Evolutionary conservation across 148 eudicot genomes (phyloP).

Genomic region (Cornus controversa): DNA sequence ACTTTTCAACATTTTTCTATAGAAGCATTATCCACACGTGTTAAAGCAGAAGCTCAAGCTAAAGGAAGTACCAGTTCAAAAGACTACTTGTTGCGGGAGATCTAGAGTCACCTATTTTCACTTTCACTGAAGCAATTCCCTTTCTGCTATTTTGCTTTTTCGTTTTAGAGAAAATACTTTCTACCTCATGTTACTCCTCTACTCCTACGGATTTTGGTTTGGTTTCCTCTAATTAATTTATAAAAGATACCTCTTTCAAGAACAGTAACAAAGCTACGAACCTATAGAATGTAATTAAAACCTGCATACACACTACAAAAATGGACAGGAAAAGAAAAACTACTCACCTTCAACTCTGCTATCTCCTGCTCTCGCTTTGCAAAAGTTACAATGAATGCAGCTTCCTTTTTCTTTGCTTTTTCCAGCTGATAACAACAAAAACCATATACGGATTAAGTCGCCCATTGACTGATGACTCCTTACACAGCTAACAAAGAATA

Average conservation of each 20-base stretch:
- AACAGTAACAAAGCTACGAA: background rate
- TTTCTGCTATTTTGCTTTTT: background rate
- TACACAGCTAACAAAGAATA: background rate
- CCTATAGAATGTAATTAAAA: background rate
- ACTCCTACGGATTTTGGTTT: background rate
- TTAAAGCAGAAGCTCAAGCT: background rate
- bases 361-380: slow-evolving; percentile 99
- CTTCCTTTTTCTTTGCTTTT: slow-evolving; percentile 96
- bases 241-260: background rate
- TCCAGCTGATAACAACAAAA: slow-evolving; percentile 56
- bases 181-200: too few relatives aligned
- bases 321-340: slow-evolving; percentile 2
- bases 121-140: background rate
- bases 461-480: background rate
- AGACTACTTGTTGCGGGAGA: background rate
- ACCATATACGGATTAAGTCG: slow-evolving; percentile 11
- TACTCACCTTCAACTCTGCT: slow-evolving; percentile 84
- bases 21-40: background rate
- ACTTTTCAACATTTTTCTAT: background rate
- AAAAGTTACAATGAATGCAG: slow-evolving; percentile 93
- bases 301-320: background rate
- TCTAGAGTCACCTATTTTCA: background rate
- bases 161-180: background rate
- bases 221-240: background rate
- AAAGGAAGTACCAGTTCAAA: background rate